Evolutionary conservation across 2,329 filamentous ascomycete species (phyloP), one percentile per base, ranked within the genome.

Genomic region (Clonostachys rhizophaga): DNA sequence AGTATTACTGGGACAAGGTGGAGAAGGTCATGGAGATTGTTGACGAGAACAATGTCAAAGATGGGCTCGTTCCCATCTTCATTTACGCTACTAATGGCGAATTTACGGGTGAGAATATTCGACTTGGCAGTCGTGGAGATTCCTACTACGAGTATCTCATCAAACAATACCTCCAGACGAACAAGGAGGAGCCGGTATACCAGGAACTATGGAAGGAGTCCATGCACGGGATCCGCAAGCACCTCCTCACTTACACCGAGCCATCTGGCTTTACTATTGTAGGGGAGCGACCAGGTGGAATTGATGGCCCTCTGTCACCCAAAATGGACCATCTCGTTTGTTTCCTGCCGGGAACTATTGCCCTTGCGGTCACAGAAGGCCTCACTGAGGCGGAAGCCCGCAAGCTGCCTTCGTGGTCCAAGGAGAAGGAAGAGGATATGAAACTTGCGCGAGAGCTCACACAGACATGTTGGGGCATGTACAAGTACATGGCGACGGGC

Each of bases 321-420:
- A 99, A 99, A 69, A 97, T 99, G 91, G 94, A 99, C 61, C 94
- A 99, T 61, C 76, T 97, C 6, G 92, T 96, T 36, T 99, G 94
- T 70, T 99, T 99, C 75, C 86, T 96, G 81, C 91, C 92, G 0
- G 94, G 94, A 9, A 96, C 92, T 5, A 96, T 99, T 58, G 92
- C 92, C 0, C 78, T 99, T 2, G 91, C 81, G 1, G 89, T 83
- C 0, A 99, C 94, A 0, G 87, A 83, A 35, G 94, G 94, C 2
- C 66, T 87, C 34, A 80, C 86, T 0, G 81, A 96, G 49, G 75
- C 79, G 1, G 82, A 91, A 60, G 92, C 92, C 12, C 84, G 81
- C 55, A 86, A 87, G 62, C 72, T 79, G 2, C 71, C 82, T 0
- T 78, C 72, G 8, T 97, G 94, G 94, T 83, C 79, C 34, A 76